phyloP scores from a whole-genome alignment of 441 rosid species.

The Croton setiger region DNA sequence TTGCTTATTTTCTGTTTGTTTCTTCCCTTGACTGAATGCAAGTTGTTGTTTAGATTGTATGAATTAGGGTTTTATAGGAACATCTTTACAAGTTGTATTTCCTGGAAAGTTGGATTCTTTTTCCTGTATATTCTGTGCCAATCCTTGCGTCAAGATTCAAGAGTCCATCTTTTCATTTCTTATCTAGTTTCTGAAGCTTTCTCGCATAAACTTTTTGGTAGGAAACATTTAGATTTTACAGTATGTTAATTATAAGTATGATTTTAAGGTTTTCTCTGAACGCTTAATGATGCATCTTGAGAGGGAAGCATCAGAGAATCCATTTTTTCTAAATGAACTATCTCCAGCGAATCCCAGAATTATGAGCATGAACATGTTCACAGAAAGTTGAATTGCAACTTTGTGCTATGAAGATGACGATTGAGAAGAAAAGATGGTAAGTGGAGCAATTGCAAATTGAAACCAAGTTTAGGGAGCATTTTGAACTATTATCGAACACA shows the following conservation, averaged over 20 bases:
- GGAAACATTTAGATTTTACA: neutral
- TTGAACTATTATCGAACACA: too few relatives aligned
- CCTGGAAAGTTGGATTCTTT: too few relatives aligned
- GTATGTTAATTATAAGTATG: neutral
- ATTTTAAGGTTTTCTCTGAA: neutral
- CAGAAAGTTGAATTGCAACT: neutral
- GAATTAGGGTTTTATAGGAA: constrained; percentile 8
- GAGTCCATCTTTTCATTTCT: too few relatives aligned
- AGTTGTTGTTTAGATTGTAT: neutral
- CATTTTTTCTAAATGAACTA: neutral
- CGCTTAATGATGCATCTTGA: neutral
- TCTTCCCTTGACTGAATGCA: too few relatives aligned
- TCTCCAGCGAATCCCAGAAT: neutral
- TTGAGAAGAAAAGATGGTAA: neutral
- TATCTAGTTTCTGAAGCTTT: too few relatives aligned
- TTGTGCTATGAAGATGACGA: too few relatives aligned
- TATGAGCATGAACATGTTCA: neutral
- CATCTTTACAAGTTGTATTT: too few relatives aligned
- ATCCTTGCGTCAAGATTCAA: neutral
- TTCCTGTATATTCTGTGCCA: neutral
- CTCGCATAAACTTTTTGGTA: too few relatives aligned
- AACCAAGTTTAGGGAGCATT: too few relatives aligned
- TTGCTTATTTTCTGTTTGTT: too few relatives aligned
- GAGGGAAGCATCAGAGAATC: neutral
- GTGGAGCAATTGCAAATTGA: too few relatives aligned